Evolutionary conservation across 2,329 filamentous ascomycete species (phyloP).

Genomic region (Helicocarpus griseus): DNA sequence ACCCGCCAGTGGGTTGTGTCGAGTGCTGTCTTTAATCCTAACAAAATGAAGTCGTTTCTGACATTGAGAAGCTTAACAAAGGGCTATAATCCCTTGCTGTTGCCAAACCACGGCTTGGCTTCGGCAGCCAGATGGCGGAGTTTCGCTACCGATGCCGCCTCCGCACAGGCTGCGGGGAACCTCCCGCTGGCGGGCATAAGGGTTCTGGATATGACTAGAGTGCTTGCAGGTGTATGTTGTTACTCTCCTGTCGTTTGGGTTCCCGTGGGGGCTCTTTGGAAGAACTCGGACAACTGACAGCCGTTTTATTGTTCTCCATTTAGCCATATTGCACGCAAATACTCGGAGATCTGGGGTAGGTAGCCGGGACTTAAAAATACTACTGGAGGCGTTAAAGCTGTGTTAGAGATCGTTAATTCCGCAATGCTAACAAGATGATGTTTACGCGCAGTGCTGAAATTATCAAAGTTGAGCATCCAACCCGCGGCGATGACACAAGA

Average conservation of each 20-base stretch:
- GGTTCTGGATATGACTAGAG: constrained; percentile 93
- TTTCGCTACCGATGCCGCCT: constrained; percentile 35
- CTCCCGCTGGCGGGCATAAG: constrained; percentile 74
- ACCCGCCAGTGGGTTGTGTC: neutral
- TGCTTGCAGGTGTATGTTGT: constrained; percentile 73
- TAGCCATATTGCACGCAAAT: constrained; percentile 98
- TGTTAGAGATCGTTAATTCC: constrained; percentile 9
- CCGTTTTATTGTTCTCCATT: constrained; percentile 1
- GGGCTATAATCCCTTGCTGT: neutral
- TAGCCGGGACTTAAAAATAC: neutral
- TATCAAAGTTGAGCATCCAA: constrained; percentile 94
- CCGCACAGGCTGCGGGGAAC: constrained; percentile 26
- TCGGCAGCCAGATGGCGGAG: constrained; percentile 20
- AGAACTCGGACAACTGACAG: constrained; percentile 10
- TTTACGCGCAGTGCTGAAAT: constrained; percentile 64
- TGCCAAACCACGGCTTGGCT: constrained; percentile 18
- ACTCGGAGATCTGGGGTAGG: constrained; percentile 86
- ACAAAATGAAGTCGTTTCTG: constrained; percentile 7
- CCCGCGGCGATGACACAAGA: constrained; percentile 82
- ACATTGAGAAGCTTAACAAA: constrained; percentile 5
- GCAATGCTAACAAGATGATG: constrained; percentile 14
- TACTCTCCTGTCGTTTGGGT: constrained; percentile 3
- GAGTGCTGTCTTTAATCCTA: neutral
- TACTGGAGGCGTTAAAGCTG: neutral
- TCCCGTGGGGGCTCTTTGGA: neutral